phyloP scores from a whole-genome alignment of 1,284 basidiomycete species.

The Tilletia horrida region DNA sequence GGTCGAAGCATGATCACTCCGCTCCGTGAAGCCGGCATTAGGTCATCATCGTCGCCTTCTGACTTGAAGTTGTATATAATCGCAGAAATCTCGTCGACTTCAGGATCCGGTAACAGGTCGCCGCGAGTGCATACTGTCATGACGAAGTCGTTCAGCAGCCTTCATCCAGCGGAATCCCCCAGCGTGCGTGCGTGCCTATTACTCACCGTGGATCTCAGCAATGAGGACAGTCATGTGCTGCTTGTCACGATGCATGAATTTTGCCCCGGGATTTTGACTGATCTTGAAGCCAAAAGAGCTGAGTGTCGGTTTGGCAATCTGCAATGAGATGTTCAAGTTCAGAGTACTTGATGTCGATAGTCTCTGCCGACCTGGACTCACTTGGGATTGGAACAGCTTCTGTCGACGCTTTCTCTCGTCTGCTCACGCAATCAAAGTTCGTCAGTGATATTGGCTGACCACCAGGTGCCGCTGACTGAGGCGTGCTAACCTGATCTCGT shows the following conservation, averaged over 20 bases:
- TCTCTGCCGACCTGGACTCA: neutral
- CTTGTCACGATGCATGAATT: constrained; percentile 62
- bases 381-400: constrained; percentile 9
- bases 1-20: constrained; percentile 37
- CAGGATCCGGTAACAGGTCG: constrained; percentile 68
- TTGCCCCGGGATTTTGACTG: constrained; percentile 28
- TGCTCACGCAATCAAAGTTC: neutral
- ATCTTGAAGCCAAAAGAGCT: constrained; percentile 61
- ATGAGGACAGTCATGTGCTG: constrained; percentile 77
- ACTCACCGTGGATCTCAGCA: constrained; percentile 75
- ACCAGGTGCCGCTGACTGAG: no score
- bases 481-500: constrained; percentile 19
- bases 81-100: constrained; percentile 68
- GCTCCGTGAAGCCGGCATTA: constrained; percentile 34
- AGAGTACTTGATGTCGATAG: neutral
- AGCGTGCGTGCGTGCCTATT: no score
- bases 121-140: constrained; percentile 63
- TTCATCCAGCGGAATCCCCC: neutral
- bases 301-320: constrained; percentile 75
- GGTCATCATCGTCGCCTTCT: constrained; percentile 57
- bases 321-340: constrained; percentile 20
- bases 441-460: no score
- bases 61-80: constrained; percentile 70
- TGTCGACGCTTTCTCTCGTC: constrained; percentile 2
- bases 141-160: constrained; percentile 33